Conservation (phyloP, 371 early-diverging fungal species). For the Lichtheimia ramosa region DNA sequence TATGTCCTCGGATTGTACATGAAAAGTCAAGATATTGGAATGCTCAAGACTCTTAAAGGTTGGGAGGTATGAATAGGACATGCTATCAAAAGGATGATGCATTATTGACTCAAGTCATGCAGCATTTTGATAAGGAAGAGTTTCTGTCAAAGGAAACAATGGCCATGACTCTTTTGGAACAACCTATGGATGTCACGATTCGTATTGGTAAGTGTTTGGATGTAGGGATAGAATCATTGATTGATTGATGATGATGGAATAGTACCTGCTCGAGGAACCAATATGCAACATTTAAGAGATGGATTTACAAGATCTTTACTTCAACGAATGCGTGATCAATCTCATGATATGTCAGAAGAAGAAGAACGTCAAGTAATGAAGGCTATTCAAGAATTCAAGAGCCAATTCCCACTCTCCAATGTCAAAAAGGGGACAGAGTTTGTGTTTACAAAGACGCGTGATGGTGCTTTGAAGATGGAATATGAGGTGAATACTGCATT, state of each 20-base stretch:
- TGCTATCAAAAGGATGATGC: no score
- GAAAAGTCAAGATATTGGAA: slow-evolving; percentile 43
- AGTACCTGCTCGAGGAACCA: slow-evolving; percentile 62
- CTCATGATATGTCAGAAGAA: slow-evolving; percentile 37
- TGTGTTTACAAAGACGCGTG: slow-evolving; percentile 61
- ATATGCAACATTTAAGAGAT: slow-evolving; percentile 72
- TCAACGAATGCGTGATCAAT: slow-evolving; percentile 45
- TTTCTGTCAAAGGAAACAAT: slow-evolving; percentile 34
- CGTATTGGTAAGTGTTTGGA: slow-evolving; percentile 32
- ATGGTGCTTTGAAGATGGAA: slow-evolving; percentile 57
- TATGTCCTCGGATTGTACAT: slow-evolving; percentile 68
- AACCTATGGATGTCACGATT: slow-evolving; percentile 47
- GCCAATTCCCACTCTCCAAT: slow-evolving; percentile 58
- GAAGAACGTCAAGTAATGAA: slow-evolving; percentile 48
- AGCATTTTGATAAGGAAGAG: slow-evolving; percentile 38
- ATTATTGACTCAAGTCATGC: neutral
- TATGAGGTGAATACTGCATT: slow-evolving; percentile 45
- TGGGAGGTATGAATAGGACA: slow-evolving; percentile 35
- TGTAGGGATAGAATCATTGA: neutral
- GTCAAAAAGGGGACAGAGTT: slow-evolving; percentile 63
- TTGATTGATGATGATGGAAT: neutral
- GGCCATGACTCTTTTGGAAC: slow-evolving; percentile 33
- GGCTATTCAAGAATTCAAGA: slow-evolving; percentile 62
- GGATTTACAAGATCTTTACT: slow-evolving; percentile 66
- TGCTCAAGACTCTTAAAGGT: slow-evolving; percentile 17